These are phyloP conservation scores for Athelia sp. DNA, from an alignment of 1,284 basidiomycete genomes.

Conservation along the genomic window DNA sequence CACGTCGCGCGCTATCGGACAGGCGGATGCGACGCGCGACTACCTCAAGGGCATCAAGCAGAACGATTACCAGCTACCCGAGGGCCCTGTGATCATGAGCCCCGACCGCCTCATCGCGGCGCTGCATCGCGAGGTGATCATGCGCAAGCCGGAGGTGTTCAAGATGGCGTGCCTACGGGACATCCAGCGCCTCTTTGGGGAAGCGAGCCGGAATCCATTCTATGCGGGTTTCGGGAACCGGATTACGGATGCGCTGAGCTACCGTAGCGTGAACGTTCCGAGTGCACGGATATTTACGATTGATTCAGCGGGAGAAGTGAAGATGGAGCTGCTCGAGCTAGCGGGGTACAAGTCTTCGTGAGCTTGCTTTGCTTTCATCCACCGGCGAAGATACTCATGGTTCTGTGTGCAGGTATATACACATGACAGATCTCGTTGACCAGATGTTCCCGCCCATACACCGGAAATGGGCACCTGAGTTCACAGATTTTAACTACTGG, in stretches of 20 bases:
- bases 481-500: slow-evolving; percentile 98
- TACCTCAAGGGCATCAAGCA: slow-evolving; percentile 96
- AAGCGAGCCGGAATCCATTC: slow-evolving; percentile 72
- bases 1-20: slow-evolving; percentile 96
- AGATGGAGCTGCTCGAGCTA: slow-evolving; percentile 93
- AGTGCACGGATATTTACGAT: slow-evolving; percentile 98
- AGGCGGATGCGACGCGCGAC: slow-evolving; percentile 95
- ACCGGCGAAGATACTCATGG: background rate
- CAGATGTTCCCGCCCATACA: slow-evolving; percentile 99
- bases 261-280: slow-evolving; percentile 93
- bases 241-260: slow-evolving; percentile 96
- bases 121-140: slow-evolving; percentile 97
- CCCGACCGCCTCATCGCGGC: slow-evolving; percentile 95
- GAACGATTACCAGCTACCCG: slow-evolving; percentile 92
- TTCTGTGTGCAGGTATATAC: slow-evolving; percentile 62
- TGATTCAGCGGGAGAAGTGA: slow-evolving; percentile 92
- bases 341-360: slow-evolving; percentile 96
- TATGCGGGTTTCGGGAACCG: slow-evolving; percentile 99
- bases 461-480: slow-evolving; percentile 84
- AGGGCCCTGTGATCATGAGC: slow-evolving; percentile 99
- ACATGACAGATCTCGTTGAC: slow-evolving; percentile 98
- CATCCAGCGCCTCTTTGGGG: slow-evolving; percentile 90
- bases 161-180: slow-evolving; percentile 99
- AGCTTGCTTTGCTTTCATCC: slow-evolving; percentile 23
- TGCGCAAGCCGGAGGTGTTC: slow-evolving; percentile 98